Base-by-base conservation (phyloP, 345 rosid species). In the Cochlearia excelsa region DNA sequence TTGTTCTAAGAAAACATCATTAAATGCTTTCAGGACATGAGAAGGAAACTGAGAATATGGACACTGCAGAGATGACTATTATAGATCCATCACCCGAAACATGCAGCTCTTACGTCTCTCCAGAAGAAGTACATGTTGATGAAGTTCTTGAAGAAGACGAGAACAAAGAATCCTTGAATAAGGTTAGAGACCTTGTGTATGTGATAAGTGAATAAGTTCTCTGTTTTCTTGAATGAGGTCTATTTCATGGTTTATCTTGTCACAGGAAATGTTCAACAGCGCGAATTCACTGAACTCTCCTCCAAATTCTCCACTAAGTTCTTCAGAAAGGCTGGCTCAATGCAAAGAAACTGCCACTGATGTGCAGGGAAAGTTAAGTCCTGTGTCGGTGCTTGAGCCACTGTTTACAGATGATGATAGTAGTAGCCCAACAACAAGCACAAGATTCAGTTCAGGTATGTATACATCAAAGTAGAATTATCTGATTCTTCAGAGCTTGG, bases 311-410 rank as follows among this genome's bases (percentile, higher is more conserved):
- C 69, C 69, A 55, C 34, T 23, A 55, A 40, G 41, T 52, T 79
- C 82, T 70, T 53, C 71, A 4, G 63, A 65, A 54, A 78, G 56
- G 67, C 69, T 69, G 66, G 65, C 42, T 31, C 78, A 81, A 49
- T 68, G 76, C 75, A 75, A 56, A 35, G 90, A 78, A 54, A 48
- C 62, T 60, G 66, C 68, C 51, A 61, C 47, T 42, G 89, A 84
- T 9, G 58, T 69, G 26, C 76, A 64, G 34, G 96, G 83, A 43
- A 80, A 82, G 49, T 81, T 83, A 58, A 92, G 95, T 79, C 98
- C 96, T 1, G 80, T 86, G 51, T 92, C 96, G 69, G 95, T 88
- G 65, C 90, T 88, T 29, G 98, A 88, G 65, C 81, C 81, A 16
- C 51, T 70, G 38, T 92, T 75, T 51, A 50, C 64, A 8, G 96